These are phyloP conservation scores for Isatis tinctoria DNA, from an alignment of 345 rosid genomes.

Conservation along the genomic window DNA sequence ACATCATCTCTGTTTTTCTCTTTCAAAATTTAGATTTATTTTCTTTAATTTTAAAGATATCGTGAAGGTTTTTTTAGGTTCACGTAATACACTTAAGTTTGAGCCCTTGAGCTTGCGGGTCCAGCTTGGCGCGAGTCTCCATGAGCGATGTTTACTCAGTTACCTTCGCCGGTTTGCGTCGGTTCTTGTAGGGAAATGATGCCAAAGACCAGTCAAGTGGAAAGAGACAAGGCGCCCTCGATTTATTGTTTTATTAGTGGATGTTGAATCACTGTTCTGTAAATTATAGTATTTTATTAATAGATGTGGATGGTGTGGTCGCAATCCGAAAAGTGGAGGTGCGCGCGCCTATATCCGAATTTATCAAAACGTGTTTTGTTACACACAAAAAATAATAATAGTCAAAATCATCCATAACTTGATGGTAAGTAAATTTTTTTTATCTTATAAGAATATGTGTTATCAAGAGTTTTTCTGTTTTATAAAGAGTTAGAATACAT, in stretches of 20 bases:
- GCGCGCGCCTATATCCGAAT: too few species aligned
- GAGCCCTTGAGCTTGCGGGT: neutral
- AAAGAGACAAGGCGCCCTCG: neutral
- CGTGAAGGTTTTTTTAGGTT: slow-evolving; percentile 24
- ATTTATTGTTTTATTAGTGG: neutral
- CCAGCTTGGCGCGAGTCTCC: neutral
- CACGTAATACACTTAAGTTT: slow-evolving; percentile 6
- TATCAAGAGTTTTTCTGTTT: too few species aligned
- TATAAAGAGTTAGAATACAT: too few species aligned
- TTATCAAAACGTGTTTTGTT: too few species aligned
- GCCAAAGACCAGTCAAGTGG: slow-evolving; percentile 1
- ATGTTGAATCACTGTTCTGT: neutral
- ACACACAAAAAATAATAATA: neutral
- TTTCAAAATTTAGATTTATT: neutral
- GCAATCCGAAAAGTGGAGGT: neutral
- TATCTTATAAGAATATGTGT: neutral
- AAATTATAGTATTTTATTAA: neutral
- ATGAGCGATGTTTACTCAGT: neutral
- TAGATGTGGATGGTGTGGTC: neutral
- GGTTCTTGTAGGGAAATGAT: neutral
- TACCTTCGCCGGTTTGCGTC: neutral
- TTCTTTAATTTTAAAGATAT: neutral
- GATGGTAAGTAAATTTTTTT: too few species aligned
- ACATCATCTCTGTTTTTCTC: neutral
- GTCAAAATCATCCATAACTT: neutral